Conservation (phyloP, 306 rosid genomes). For the Dryas drummondii region DNA sequence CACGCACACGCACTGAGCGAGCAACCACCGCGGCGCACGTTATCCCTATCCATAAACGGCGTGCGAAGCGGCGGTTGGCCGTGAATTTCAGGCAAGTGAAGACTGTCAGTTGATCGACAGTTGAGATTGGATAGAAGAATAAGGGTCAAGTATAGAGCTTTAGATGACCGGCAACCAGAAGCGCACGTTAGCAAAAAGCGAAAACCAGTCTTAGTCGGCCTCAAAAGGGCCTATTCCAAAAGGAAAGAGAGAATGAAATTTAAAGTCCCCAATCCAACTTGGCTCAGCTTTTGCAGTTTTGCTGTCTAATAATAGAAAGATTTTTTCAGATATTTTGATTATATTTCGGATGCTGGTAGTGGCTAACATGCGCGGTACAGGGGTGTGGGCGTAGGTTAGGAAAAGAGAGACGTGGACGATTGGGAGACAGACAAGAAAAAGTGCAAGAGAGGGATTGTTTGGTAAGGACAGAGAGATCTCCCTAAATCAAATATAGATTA, state of each 20-base stretch:
- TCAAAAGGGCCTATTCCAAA: neutral
- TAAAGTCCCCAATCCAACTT: too few species aligned
- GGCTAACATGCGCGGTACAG: neutral
- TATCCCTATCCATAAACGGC: constrained; percentile 14
- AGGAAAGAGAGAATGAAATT: neutral
- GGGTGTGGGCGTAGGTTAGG: neutral
- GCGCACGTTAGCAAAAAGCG: constrained; percentile 44
- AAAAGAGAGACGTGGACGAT: neutral
- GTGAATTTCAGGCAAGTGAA: too few species aligned
- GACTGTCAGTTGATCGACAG: constrained; percentile 17
- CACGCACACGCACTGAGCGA: constrained; percentile 1
- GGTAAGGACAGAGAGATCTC: neutral
- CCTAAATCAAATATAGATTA: too few species aligned
- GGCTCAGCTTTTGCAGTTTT: neutral
- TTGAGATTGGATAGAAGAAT: neutral
- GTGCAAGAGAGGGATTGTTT: neutral
- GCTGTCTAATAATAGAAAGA: neutral
- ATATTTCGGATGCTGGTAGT: neutral
- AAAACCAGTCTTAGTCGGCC: neutral
- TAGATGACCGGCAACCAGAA: constrained; percentile 9
- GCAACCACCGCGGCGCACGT: constrained; percentile 11
- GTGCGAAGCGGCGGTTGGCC: neutral
- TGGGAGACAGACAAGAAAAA: neutral
- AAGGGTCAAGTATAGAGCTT: neutral
- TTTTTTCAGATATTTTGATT: neutral